phyloP scores from a whole-genome alignment of 1,284 basidiomycete genomes.

The Cryptococcus depauperatus region DNA sequence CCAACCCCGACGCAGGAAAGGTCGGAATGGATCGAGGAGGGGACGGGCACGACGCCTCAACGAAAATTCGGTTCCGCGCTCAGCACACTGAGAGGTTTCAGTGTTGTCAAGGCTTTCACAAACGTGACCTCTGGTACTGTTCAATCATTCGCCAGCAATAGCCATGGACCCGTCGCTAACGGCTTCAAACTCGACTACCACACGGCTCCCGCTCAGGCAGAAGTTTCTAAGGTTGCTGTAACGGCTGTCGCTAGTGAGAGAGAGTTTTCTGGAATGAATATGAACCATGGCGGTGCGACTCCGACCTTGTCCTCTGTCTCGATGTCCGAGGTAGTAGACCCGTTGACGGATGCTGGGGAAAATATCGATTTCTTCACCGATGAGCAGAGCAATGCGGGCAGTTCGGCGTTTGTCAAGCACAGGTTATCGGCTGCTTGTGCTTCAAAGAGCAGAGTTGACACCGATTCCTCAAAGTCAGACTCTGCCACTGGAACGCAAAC shows the following conservation, averaged over 20 bases:
- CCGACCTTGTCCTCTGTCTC: constrained; percentile 39
- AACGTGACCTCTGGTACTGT: constrained; percentile 15
- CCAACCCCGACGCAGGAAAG: constrained; percentile 8
- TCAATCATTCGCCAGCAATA: not conserved
- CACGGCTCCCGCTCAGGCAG: constrained; percentile 22
- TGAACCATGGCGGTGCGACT: constrained; percentile 25
- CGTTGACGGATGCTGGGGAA: constrained; percentile 23
- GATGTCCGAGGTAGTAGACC: constrained; percentile 36
- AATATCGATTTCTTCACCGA: constrained; percentile 29
- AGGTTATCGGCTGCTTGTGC: not conserved
- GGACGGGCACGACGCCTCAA: constrained; percentile 28
- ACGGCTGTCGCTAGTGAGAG: constrained; percentile 20
- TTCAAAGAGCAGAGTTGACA: not conserved
- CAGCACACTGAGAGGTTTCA: constrained; percentile 17
- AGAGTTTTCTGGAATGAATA: constrained; percentile 6
- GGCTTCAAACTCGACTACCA: constrained; percentile 10
- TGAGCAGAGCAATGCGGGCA: constrained; percentile 24
- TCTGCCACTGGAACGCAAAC: not conserved
- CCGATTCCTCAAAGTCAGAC: too few relatives aligned
- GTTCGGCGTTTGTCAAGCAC: constrained; percentile 17
- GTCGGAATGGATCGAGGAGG: constrained; percentile 11
- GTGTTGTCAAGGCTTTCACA: constrained; percentile 31
- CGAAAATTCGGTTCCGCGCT: constrained; percentile 25
- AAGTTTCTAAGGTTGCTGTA: constrained; percentile 29
- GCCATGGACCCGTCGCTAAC: not conserved